Base-by-base conservation (phyloP, 805 yeast genomes). In the Kodamaea lidongshanica region DNA sequence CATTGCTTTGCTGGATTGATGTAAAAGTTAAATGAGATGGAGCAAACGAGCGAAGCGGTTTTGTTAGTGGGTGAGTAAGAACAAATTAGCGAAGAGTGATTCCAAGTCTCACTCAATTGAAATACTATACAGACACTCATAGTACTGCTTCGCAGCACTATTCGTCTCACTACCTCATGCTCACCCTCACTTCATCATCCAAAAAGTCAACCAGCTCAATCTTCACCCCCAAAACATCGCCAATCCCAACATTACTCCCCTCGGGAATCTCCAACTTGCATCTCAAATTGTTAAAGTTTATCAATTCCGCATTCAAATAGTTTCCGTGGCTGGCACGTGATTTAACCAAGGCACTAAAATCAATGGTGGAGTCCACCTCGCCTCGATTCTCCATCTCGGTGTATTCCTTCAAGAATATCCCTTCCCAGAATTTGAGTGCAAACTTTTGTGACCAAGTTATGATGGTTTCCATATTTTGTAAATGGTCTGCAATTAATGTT, bases 401-500 rank as follows among this genome's bases (percentile, higher is more conserved):
- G 33, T 58, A 60, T 26, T 50, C 48, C 25, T 42, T 43, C 20
- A 63, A 44, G 23, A 62, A 58, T 8, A 47, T 40, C 3, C 66
- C 66, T 31, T 47, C 52, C 68, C 68, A 63, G 34, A 60, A 63
- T 26, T 46, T 41, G 8, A 40, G 39, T 1, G 63, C 50, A 12
- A 50, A 42, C 18, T 34, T 34, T 23, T 50, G 56, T 1, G 49
- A 40, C 22, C 44, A 42, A 13, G 44, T 48, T 29, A 48, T 51
- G 20, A 48, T 46, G 26, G 50, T 37, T 21, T 56, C 65, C 24
- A 52, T 41, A 16, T 46, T 50, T 33, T 58, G 66, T 9, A 61
- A 41, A 27, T 58, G 63, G 25, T 45, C 51, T 11, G 52, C 50
- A n/a, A n/a, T n/a, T n/a, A n/a, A n/a, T n/a, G n/a, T n/a, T n/a